phyloP scores from a whole-genome alignment of 129 eudicot genomes.

The Ambrosia artemisiifolia region DNA sequence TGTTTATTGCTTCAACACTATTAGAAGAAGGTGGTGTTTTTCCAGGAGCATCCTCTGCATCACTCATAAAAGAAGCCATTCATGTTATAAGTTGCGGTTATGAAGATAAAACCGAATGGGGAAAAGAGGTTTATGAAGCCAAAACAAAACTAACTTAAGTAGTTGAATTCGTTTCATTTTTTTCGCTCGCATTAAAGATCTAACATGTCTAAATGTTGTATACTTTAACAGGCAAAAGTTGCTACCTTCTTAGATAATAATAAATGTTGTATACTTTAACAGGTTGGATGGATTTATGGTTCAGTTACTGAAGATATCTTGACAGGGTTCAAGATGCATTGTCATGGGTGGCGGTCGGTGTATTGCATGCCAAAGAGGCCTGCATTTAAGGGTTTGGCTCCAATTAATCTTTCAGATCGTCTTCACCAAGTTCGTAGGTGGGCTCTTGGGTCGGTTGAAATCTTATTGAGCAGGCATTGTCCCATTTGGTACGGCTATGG shows the following conservation, averaged over 20 bases:
- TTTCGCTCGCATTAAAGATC: neutral
- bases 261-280: neutral
- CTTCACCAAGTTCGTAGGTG: constrained; percentile 27
- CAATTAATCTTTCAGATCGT: constrained; percentile 79
- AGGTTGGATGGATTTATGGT: constrained; percentile 89
- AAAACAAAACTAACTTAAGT: neutral
- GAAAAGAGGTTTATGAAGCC: constrained; percentile 48
- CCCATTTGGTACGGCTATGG: constrained; percentile 84
- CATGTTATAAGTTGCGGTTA: constrained; percentile 81
- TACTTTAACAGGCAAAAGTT: constrained; percentile 29
- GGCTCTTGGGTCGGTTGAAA: constrained; percentile 85
- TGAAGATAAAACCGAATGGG: constrained; percentile 34
- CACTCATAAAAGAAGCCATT: constrained; percentile 56
- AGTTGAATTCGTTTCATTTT: neutral
- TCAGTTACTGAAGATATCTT: constrained; percentile 76
- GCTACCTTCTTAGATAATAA: neutral
- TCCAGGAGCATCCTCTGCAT: constrained; percentile 28
- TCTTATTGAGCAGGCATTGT: constrained; percentile 67
- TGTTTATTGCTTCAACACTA: constrained; percentile 63
- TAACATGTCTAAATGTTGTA: neutral
- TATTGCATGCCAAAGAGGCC: constrained; percentile 72
- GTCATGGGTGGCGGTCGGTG: constrained; percentile 83
- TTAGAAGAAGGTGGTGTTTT: constrained; percentile 52
- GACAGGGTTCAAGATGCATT: constrained; percentile 85
- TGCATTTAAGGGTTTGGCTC: constrained; percentile 83